Evolutionary conservation across 2,329 filamentous ascomycete genomes (phyloP), one percentile per base, ranked within the genome.

Genomic region (Anthostomella pinea): DNA sequence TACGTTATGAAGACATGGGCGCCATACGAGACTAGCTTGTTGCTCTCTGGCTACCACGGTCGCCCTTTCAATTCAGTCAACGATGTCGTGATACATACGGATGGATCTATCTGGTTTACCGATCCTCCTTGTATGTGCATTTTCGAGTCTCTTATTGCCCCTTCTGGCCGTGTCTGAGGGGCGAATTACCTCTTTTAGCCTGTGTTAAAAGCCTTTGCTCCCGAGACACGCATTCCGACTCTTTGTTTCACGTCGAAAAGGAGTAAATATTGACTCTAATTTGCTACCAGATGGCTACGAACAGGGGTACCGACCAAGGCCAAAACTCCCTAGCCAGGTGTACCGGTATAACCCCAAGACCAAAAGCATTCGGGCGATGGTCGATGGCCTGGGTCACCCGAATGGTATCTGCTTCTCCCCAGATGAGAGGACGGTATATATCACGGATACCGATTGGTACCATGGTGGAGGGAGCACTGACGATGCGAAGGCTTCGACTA

Each of bases 61-160:
- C 56, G 68, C 6, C 56, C 60, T 2, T 75, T 75, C 51, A 74
- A 73, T 48, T 70, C 66, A 3, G 56, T 69, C 28, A 72, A 73
- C 41, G 71, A 74, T 36, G 67, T 74, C 3, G 63, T 70, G 5
- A 54, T 69, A 10, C 56, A 62, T 28, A 46, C 43, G 1, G 68
- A 70, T 38, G 66, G 67, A 4, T 58, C 57, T 5, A 60, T 75
- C 16, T 74, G 70, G 68, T 73, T 74, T 47, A 73, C 70, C 0
- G 70, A 74, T 46, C 67, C 70, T 1, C 56, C 61, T 7, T 74
- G n/a, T n/a, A n/a, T n/a, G n/a, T n/a, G n/a, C n/a, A n/a, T n/a
- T n/a, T n/a, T n/a, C n/a, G n/a, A n/a, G n/a, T n/a, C n/a, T n/a
- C n/a, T n/a, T n/a, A n/a, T n/a, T n/a, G n/a, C n/a, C n/a, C n/a